Evolutionary conservation across 495 filamentous ascomycete species (phyloP).

Genomic region (Melanomma pulvis-pyrius): DNA sequence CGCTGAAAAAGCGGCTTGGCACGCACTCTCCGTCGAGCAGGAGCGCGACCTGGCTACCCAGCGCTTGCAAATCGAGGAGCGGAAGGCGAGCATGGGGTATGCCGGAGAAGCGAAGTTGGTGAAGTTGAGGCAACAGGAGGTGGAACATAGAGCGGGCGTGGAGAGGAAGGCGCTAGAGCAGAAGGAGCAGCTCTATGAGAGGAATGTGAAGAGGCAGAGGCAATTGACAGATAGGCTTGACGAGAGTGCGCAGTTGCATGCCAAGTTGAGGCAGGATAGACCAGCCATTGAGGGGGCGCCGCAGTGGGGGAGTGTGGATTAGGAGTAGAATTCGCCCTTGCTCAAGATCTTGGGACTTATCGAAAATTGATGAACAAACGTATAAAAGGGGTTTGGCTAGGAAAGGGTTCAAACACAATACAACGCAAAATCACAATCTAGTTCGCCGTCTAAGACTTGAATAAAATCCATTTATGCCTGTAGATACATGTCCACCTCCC

Average conservation of each 20-base stretch:
- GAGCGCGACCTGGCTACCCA: constrained; percentile 13
- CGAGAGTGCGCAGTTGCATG: constrained; percentile 35
- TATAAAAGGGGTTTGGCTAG: too few relatives aligned
- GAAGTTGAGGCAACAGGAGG: constrained; percentile 8
- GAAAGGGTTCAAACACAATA: too few relatives aligned
- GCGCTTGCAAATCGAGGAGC: constrained; percentile 27
- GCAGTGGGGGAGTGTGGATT: constrained; percentile 25
- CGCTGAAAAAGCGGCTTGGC: constrained; percentile 13
- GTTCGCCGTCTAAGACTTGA: too few relatives aligned
- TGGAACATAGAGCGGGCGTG: constrained; percentile 21
- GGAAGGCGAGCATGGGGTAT: neutral
- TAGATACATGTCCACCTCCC: too few relatives aligned
- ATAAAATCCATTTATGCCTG: too few relatives aligned
- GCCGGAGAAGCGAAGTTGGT: constrained; percentile 10
- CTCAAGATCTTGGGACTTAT: too few relatives aligned
- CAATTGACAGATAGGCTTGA: constrained; percentile 21
- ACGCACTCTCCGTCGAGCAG: constrained; percentile 16
- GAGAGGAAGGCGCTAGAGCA: constrained; percentile 27
- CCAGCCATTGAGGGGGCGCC: constrained; percentile 23
- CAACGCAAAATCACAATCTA: too few relatives aligned
- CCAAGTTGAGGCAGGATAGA: constrained; percentile 17
- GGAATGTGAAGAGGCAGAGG: constrained; percentile 32
- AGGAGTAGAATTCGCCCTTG: too few relatives aligned
- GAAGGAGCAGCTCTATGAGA: constrained; percentile 32
- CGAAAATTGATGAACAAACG: too few relatives aligned